Evolutionary conservation across 495 filamentous ascomycete genomes (phyloP).

Genomic region (Lepidopterella palustris): DNA sequence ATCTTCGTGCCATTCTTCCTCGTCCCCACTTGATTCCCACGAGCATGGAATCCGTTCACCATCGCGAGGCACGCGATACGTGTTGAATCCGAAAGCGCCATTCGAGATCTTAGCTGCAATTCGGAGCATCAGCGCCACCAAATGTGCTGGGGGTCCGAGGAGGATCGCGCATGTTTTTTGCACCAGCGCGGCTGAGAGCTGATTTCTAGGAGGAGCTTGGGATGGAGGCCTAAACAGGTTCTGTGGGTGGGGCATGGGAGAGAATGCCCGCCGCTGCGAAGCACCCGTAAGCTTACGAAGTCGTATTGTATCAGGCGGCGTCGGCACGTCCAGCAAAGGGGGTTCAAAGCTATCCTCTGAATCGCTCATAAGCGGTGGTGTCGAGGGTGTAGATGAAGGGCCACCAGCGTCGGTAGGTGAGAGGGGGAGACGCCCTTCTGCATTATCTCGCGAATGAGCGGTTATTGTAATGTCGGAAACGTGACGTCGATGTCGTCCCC

Average conservation of each 20-base stretch:
- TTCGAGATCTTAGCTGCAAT: conserved; percentile 70
- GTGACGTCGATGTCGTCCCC: conserved; percentile 32
- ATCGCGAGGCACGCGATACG: conserved; percentile 17
- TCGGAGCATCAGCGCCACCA: conserved; percentile 69
- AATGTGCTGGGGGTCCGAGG: conserved; percentile 65
- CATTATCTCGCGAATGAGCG: conserved; percentile 12
- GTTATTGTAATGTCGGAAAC: conserved; percentile 42
- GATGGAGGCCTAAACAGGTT: conserved; percentile 53
- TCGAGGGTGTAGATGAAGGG: conserved; percentile 23
- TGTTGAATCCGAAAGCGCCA: conserved; percentile 42
- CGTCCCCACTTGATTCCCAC: conserved; percentile 50
- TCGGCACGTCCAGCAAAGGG: conserved; percentile 39
- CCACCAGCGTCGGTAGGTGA: conserved; percentile 10
- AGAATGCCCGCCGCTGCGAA: conserved; percentile 56
- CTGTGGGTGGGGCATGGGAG: conserved; percentile 61
- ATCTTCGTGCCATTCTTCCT: conserved; percentile 33
- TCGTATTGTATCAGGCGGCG: conserved; percentile 45
- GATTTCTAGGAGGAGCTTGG: conserved; percentile 40
- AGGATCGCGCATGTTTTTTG: conserved; percentile 69
- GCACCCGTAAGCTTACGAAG: conserved; percentile 46
- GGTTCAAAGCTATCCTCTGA: conserved; percentile 28
- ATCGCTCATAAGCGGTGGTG: conserved; percentile 28
- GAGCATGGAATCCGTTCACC: conserved; percentile 48
- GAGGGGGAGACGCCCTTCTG: neutral
- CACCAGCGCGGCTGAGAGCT: conserved; percentile 61